phyloP scores from a whole-genome alignment of 352 stramenopile species.

The Phytopythium vexans region DNA sequence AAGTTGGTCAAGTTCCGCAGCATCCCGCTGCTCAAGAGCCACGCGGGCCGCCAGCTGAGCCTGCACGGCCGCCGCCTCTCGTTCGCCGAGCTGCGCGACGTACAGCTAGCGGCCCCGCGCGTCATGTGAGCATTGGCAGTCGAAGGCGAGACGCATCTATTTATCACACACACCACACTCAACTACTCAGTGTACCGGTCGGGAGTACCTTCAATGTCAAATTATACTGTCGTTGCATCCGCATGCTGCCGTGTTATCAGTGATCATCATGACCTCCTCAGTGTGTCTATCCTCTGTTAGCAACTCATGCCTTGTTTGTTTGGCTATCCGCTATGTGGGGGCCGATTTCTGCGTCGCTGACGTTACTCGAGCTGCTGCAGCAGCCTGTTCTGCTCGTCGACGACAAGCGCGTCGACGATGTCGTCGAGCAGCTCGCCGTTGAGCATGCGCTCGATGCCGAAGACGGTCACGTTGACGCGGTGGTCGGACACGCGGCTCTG shows the following conservation, averaged over 20 bases:
- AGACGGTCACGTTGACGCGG: conserved; percentile 88
- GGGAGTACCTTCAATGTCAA: too few species aligned
- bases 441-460: conserved; percentile 89
- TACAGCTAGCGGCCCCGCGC: conserved; percentile 4
- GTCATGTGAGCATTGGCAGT: background rate
- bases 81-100: conserved; percentile 22
- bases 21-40: conserved; percentile 19
- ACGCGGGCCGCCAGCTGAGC: conserved; percentile 14
- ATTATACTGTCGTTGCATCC: too few species aligned
- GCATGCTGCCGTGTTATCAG: too few species aligned
- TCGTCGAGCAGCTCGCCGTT: conserved; percentile 87
- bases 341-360: too few species aligned
- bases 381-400: conserved; percentile 77
- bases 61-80: conserved; percentile 27
- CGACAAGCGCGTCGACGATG: conserved; percentile 80
- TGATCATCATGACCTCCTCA: too few species aligned
- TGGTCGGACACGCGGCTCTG: conserved; percentile 96
- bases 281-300: too few species aligned
- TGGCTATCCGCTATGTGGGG: too few species aligned
- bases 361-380: conserved; percentile 60
- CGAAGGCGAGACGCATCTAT: too few species aligned
- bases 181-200: too few species aligned
- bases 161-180: too few species aligned
- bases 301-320: too few species aligned
- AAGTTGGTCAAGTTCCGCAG: conserved; percentile 23